A percentile compares a stretch with the other conserved stretches of the same genome.
Conservation (phyloP, 2,329 filamentous ascomycete species). For the Ceratocystis albifundus region DNA sequence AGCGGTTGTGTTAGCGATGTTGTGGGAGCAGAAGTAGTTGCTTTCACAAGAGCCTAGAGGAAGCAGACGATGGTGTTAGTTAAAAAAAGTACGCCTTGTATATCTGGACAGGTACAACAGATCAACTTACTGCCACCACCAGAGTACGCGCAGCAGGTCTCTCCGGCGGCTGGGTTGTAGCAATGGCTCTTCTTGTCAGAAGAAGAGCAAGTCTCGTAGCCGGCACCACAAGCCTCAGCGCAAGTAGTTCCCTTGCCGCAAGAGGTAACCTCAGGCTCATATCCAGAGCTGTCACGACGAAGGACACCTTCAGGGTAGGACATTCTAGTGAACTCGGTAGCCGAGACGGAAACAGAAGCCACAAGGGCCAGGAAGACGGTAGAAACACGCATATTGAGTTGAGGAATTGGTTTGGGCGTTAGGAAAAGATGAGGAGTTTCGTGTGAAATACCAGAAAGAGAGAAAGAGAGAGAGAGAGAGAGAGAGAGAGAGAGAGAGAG, state of each 20-base stretch:
- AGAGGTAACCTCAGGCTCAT: constrained; percentile 38
- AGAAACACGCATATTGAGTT: constrained; percentile 30
- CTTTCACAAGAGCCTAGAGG: constrained; percentile 45
- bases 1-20: constrained; percentile 30
- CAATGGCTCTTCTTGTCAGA: constrained; percentile 44
- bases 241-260: constrained; percentile 43
- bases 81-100: neutral
- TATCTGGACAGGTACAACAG: neutral
- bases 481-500: too few relatives aligned
- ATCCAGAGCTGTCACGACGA: constrained; percentile 36
- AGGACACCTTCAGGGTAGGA: constrained; percentile 34
- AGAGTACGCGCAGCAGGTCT: constrained; percentile 46
- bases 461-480: too few relatives aligned
- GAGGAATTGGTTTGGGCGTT: neutral
- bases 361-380: constrained; percentile 31
- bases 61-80: constrained; percentile 15
- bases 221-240: constrained; percentile 43
- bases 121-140: constrained; percentile 44
- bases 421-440: neutral
- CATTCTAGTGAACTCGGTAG: constrained; percentile 29
- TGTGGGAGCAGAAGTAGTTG: constrained; percentile 52
- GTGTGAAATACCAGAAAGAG: constrained; percentile 7
- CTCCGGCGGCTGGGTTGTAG: constrained; percentile 41
- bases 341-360: constrained; percentile 29
- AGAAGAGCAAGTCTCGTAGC: constrained; percentile 40